Conservation (phyloP, 495 filamentous ascomycete species). For the Aspergillus cristatus region DNA sequence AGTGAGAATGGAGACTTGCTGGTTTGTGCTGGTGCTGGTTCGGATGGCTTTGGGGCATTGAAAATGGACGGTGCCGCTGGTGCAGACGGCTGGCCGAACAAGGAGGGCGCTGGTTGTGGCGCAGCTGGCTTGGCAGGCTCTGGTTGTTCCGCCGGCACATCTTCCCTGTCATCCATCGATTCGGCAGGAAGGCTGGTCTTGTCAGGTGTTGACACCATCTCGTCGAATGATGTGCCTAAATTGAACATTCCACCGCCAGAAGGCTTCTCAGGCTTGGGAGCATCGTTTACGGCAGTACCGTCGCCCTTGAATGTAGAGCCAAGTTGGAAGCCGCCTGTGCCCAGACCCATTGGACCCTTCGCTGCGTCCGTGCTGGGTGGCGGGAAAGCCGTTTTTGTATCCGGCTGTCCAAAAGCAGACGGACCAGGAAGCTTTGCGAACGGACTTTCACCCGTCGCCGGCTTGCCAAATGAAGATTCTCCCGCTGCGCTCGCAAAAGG, state of each 20-base stretch:
- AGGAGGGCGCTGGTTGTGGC: slow-evolving; percentile 32
- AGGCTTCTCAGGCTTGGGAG: slow-evolving; percentile 38
- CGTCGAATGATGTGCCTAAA: slow-evolving; percentile 20
- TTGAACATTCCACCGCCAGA: slow-evolving; percentile 25
- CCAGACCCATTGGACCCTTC: slow-evolving; percentile 44
- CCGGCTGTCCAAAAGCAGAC: slow-evolving; percentile 20
- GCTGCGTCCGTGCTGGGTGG: slow-evolving; percentile 27
- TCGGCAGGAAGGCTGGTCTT: slow-evolving; percentile 21
- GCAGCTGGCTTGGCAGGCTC: slow-evolving; percentile 14
- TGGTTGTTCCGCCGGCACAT: slow-evolving; percentile 11
- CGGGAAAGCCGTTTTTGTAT: slow-evolving; percentile 24
- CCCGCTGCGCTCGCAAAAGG: slow-evolving; percentile 5
- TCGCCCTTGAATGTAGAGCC: slow-evolving; percentile 77
- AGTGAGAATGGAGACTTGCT: slow-evolving; percentile 27
- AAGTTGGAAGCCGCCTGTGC: slow-evolving; percentile 54
- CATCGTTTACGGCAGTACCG: slow-evolving; percentile 51
- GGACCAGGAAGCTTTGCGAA: slow-evolving; percentile 12
- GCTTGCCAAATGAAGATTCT: slow-evolving; percentile 11
- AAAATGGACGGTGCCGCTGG: slow-evolving; percentile 1
- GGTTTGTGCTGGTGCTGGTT: slow-evolving; percentile 18
- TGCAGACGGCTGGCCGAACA: slow-evolving; percentile 26
- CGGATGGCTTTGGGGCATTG: slow-evolving; percentile 13
- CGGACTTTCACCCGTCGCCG: slow-evolving; percentile 5
- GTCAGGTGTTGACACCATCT: slow-evolving; percentile 17
- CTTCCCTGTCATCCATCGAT: slow-evolving; percentile 33